Base-by-base conservation (phyloP, 108 stramenopile genomes). In the Hondaea fermentalgiana region DNA sequence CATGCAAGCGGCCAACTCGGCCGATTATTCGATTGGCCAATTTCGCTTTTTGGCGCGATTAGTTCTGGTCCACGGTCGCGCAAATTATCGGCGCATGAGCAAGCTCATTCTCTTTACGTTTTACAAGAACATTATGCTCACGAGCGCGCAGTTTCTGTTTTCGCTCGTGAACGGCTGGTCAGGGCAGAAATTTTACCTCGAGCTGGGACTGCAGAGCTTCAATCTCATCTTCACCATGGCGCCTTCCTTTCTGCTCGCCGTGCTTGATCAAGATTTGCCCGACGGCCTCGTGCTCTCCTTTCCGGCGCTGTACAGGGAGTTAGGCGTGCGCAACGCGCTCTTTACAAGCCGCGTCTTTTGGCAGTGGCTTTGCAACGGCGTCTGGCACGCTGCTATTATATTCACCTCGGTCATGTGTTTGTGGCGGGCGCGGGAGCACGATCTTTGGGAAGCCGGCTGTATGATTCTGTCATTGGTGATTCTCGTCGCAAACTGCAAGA, bases 101-200 rank as follows among this genome's bases (percentile, higher is more conserved):
- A 97, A 95, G 87, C 93, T 96, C 29, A 95, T 98, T 71, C 91
- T 99, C 12, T 99, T 96, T 92, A 96, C 96, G 57, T 98, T 99
- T 92, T 99, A 97, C 96, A 99, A 99, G 91, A 99, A 99, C 91
- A 94, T 98, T 57, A 93, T 97, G 21, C 93, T 98, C 89, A 96
- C 96, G 51, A 91, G 93, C 89, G 93, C 95, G 60, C 90, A 97
- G 25, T 97, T 95, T 89, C 90, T 91, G 72, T 95, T 89, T 89
- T 43, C 49, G 28, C 51, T 72, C 47, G 47, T 25, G 53, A 60
- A 28, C 19, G 90, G 87, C 5, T 88, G 87, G 87, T 71, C 51
- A 23, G 90, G 90, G 6, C 87, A 87, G 59, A 60, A 87, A 55
- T 87, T 28, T 55, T 90, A 58, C 58, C n/a, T 90, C 5, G 87